Evolutionary conservation across 345 rosid species (phyloP), one percentile per base, ranked within the genome.

Genomic region (Rubroshorea leprosula): DNA sequence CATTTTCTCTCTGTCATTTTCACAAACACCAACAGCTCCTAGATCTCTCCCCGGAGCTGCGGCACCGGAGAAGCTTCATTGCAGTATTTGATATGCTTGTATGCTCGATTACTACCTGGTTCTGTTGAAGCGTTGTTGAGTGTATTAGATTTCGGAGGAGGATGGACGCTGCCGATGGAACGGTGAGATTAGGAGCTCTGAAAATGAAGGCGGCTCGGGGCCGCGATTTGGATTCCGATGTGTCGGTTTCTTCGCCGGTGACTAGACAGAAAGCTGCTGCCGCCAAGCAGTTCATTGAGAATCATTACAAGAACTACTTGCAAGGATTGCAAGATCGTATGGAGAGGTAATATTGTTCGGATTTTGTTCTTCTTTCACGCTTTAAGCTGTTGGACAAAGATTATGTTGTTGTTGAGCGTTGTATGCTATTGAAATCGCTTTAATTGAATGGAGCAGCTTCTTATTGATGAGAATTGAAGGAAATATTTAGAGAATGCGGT

Each of bases 241-340:
- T 72, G 25, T 84, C 90, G 31, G 96, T 80, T 56, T 92, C 98
- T 2, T 92, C 98, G 4, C 98, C 98, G 54, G 96, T 92, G 6
- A 92, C 98, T 5, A 76, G 87, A 60, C 98, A 92, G 82, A 92
- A 92, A 56, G 91, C 98, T 0, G 98, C 96, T 19, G 98, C 98
- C 19, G 98, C 97, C 22, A 92, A 92, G 59, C 95, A 92, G 77
- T 92, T 92, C 62, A 92, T 92, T 14, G 98, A 92, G 89, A 92
- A 92, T 74, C 97, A 92, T 67, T 92, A 89, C 54, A 92, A 89
- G 78, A 92, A 92, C 54, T 68, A 86, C 74, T 77, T 81, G 72
- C 98, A 92, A 83, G 97, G 97, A 50, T 64, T 92, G 60, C 97
- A 82, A 74, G 97, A 92, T 66, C 96, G 98, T 31, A 81, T 64